phyloP scores from a whole-genome alignment of 768 basidiomycete genomes.

The Boletus speciosus region DNA sequence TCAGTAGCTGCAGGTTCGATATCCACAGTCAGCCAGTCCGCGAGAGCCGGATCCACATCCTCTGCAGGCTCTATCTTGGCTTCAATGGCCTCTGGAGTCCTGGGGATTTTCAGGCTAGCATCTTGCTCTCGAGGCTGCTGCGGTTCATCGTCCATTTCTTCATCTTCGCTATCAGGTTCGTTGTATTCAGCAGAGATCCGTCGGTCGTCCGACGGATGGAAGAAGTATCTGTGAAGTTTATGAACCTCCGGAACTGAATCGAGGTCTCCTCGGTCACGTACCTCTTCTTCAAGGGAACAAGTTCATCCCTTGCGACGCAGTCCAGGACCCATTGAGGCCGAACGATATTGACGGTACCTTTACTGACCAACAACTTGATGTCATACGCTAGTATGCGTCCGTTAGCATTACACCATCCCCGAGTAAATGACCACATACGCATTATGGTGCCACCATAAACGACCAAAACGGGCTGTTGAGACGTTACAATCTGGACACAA shows the following conservation, averaged over 20 bases:
- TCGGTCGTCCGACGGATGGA: slow-evolving; percentile 60
- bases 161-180: slow-evolving; percentile 36
- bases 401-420: background rate
- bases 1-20: slow-evolving; percentile 27
- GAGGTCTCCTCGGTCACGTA: slow-evolving; percentile 25
- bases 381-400: slow-evolving; percentile 53
- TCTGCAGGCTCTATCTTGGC: slow-evolving; percentile 29
- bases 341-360: slow-evolving; percentile 67
- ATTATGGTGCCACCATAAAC: slow-evolving; percentile 68
- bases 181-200: slow-evolving; percentile 50
- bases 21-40: slow-evolving; percentile 63
- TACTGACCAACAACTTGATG: slow-evolving; percentile 66
- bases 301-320: slow-evolving; percentile 57
- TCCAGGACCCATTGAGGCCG: slow-evolving; percentile 81
- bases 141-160: slow-evolving; percentile 13
- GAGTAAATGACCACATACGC: slow-evolving; percentile 45
- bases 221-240: slow-evolving; percentile 59
- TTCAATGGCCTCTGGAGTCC: slow-evolving; percentile 1
- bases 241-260: background rate
- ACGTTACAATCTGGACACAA: slow-evolving; percentile 57
- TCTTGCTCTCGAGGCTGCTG: slow-evolving; percentile 19
- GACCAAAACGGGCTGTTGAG: slow-evolving; percentile 51
- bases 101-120: background rate
- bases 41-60: slow-evolving; percentile 46
- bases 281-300: slow-evolving; percentile 66